Evolutionary conservation across 2,329 filamentous ascomycete species (phyloP).

Genomic region (Botrytis paeoniae): DNA sequence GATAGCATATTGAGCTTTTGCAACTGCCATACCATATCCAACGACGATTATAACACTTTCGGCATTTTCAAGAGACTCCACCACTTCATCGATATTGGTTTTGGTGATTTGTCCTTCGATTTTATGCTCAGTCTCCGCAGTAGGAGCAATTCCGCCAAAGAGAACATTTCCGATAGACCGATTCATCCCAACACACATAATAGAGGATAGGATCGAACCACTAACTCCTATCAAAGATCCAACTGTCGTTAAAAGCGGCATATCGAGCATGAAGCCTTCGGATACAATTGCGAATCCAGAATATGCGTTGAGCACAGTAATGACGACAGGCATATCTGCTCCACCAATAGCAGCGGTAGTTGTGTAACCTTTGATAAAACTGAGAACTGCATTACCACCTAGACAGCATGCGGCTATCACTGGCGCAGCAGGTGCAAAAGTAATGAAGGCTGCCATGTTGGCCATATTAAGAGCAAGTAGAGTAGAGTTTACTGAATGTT

Average conservation of each 20-base stretch:
- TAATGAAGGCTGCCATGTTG: slow-evolving; percentile 80
- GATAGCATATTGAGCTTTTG: slow-evolving; percentile 89
- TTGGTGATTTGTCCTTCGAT: slow-evolving; percentile 77
- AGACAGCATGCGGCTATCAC: slow-evolving; percentile 75
- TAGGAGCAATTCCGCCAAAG: slow-evolving; percentile 74
- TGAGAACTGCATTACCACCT: slow-evolving; percentile 71
- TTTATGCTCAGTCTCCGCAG: slow-evolving; percentile 63
- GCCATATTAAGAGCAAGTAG: slow-evolving; percentile 74
- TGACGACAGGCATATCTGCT: slow-evolving; percentile 92
- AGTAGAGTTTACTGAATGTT: slow-evolving; percentile 71
- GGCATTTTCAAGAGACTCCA: slow-evolving; percentile 69
- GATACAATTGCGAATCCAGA: slow-evolving; percentile 87
- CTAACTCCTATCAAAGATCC: slow-evolving; percentile 85
- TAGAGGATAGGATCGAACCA: slow-evolving; percentile 84
- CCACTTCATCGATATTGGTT: slow-evolving; percentile 76
- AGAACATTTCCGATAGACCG: slow-evolving; percentile 83
- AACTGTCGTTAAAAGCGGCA: slow-evolving; percentile 78
- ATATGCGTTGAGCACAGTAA: slow-evolving; percentile 87
- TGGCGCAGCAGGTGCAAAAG: slow-evolving; percentile 76
- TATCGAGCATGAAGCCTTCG: slow-evolving; percentile 89
- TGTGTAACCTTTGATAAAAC: slow-evolving; percentile 82
- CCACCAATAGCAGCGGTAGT: slow-evolving; percentile 86
- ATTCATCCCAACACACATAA: slow-evolving; percentile 90
- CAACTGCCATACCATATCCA: slow-evolving; percentile 91
- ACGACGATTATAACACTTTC: slow-evolving; percentile 82